phyloP scores from a whole-genome alignment of 1,139 yeast genomes.

The Keqinozyma sinolaborantium region DNA sequence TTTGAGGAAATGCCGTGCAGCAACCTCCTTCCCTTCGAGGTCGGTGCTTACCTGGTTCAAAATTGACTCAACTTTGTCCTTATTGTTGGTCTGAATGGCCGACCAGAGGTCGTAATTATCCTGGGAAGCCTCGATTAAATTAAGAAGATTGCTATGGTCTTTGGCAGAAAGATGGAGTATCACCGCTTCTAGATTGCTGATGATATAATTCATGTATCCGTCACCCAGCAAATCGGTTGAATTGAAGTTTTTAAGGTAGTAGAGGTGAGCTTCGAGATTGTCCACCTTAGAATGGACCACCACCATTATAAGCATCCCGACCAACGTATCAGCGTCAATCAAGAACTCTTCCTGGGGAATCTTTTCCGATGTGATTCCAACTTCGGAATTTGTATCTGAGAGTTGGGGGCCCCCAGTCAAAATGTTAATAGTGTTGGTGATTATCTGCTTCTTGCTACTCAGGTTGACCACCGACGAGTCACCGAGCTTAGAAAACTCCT shows the following conservation, averaged over 20 bases:
- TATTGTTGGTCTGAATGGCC: constrained; percentile 38
- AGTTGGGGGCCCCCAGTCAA: constrained; percentile 32
- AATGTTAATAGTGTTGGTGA: constrained; percentile 51
- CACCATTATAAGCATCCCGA: constrained; percentile 70
- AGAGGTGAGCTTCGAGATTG: constrained; percentile 60
- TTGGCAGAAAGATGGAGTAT: constrained; percentile 52
- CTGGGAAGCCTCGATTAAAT: constrained; percentile 41
- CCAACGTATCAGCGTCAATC: constrained; percentile 79
- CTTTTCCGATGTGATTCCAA: constrained; percentile 7
- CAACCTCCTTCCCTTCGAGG: constrained; percentile 21
- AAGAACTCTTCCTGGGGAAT: constrained; percentile 16
- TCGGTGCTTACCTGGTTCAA: constrained; percentile 16
- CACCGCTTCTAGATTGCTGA: constrained; percentile 85
- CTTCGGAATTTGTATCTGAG: constrained; percentile 1
- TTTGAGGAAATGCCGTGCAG: constrained; percentile 39
- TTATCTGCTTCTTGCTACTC: constrained; percentile 48
- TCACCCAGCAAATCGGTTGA: constrained; percentile 21
- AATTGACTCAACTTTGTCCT: constrained; percentile 13
- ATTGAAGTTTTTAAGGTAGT: constrained; percentile 62
- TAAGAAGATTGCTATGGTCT: constrained; percentile 21
- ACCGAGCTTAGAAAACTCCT: constrained; percentile 49
- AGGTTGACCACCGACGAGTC: constrained; percentile 46
- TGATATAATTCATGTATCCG: constrained; percentile 40
- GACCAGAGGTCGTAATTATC: constrained; percentile 56
- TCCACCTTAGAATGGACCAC: constrained; percentile 61